Conservation (phyloP, 225 moss, liverwort and hornwort species). For the Physcomitrium patens region DNA sequence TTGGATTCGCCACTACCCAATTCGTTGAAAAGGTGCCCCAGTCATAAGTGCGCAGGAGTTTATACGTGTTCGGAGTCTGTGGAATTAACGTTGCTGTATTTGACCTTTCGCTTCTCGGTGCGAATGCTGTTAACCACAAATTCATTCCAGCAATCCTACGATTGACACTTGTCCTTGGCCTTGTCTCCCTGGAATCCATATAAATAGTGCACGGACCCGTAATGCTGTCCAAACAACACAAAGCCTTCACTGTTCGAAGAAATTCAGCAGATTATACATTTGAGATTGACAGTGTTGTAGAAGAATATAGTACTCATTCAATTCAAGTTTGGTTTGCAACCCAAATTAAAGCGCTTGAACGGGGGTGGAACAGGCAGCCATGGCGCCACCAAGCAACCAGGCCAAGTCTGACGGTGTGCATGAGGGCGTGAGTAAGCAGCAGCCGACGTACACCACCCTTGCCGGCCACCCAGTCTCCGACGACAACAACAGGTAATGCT, state of each 20-base stretch:
- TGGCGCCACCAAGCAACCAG: slow-evolving; percentile 5
- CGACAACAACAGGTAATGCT: slow-evolving; percentile 44
- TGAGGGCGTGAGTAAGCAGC: slow-evolving; percentile 8
- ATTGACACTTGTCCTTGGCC: slow-evolving; percentile 34
- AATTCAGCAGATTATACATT: neutral
- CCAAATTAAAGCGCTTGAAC: neutral
- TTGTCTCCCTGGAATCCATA: neutral
- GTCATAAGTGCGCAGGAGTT: no score
- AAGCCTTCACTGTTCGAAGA: neutral
- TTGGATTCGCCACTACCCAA: no score
- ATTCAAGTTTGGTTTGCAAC: neutral
- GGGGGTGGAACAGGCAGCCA: neutral
- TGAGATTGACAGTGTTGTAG: neutral
- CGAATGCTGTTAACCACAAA: neutral
- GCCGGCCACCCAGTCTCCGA: slow-evolving; percentile 41
- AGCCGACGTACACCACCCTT: slow-evolving; percentile 38
- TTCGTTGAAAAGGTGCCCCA: no score
- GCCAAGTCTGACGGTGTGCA: slow-evolving; percentile 26
- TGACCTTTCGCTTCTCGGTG: neutral
- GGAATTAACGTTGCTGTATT: no score
- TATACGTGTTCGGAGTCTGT: no score
- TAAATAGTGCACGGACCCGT: neutral
- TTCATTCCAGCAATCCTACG: neutral
- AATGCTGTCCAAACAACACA: rapidly evolving
- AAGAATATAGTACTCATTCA: neutral